phyloP scores from a whole-genome alignment of 768 basidiomycete species.

The Phallus indusiatus region DNA sequence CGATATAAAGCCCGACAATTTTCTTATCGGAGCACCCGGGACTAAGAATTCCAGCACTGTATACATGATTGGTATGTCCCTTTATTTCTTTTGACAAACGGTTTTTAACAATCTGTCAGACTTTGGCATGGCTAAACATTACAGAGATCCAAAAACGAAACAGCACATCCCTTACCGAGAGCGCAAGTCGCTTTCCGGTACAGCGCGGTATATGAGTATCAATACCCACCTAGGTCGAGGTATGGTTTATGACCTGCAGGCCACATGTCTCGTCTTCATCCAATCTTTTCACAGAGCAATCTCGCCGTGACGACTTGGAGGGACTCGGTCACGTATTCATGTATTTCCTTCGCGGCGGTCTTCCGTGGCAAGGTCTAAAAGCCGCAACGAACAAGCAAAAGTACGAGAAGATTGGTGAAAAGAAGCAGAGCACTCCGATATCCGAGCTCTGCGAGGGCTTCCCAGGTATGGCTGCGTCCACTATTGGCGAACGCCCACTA shows the following conservation, averaged over 20 bases:
- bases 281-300: conserved; percentile 32
- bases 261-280: background rate
- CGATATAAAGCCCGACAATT: conserved; percentile 99
- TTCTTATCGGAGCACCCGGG: conserved; percentile 88
- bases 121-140: conserved; percentile 99
- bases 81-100: background rate
- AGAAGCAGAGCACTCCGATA: conserved; percentile 92
- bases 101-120: conserved; percentile 37
- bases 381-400: conserved; percentile 99
- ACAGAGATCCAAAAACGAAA: conserved; percentile 95
- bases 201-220: conserved; percentile 99
- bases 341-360: conserved; percentile 94
- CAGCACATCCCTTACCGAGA: conserved; percentile 99
- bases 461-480: conserved; percentile 57
- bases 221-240: conserved; percentile 97
- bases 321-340: conserved; percentile 98
- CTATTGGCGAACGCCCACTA: background rate
- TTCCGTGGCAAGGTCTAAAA: conserved; percentile 97
- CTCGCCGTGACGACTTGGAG: conserved; percentile 91
- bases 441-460: conserved; percentile 93
- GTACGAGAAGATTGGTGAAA: conserved; percentile 99
- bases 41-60: conserved; percentile 85
- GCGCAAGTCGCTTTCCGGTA: conserved; percentile 92
- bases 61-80: conserved; percentile 70
- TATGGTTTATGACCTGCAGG: conserved; percentile 26